phyloP scores from a whole-genome alignment of 345 rosid species.

The Brassica nigra region DNA sequence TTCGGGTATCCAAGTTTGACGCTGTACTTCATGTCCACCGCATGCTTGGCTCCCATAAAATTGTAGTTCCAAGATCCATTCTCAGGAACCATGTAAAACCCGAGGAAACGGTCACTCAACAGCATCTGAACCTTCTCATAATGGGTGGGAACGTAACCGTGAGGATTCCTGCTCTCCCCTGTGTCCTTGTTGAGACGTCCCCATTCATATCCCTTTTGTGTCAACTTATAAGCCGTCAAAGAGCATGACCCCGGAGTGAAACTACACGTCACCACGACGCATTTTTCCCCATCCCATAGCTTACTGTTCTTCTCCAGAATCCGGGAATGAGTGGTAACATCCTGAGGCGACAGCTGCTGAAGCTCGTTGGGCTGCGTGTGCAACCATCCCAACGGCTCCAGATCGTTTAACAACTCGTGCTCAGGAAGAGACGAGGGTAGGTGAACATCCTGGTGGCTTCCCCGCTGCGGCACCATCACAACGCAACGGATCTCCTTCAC shows the following conservation, averaged over 20 bases:
- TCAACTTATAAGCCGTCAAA: slow-evolving; percentile 86
- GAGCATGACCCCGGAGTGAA: slow-evolving; percentile 99
- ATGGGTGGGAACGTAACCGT: slow-evolving; percentile 92
- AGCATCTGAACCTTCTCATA: slow-evolving; percentile 99
- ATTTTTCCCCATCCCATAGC: slow-evolving; percentile 98
- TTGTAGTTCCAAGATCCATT: slow-evolving; percentile 96
- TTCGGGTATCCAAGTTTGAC: slow-evolving; percentile 85
- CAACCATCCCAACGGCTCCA: slow-evolving; percentile 99
- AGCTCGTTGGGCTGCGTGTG: slow-evolving; percentile 99
- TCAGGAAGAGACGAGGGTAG: slow-evolving; percentile 91
- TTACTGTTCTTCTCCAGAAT: slow-evolving; percentile 79
- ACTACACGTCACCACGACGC: slow-evolving; percentile 94
- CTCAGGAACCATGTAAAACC: slow-evolving; percentile 96
- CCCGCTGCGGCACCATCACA: slow-evolving; percentile 91
- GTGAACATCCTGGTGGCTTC: slow-evolving; percentile 78
- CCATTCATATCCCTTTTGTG: slow-evolving; percentile 96
- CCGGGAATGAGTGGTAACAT: slow-evolving; percentile 84
- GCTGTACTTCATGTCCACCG: slow-evolving; percentile 81
- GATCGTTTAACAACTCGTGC: slow-evolving; percentile 83
- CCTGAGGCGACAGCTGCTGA: slow-evolving; percentile 96
- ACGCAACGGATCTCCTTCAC: slow-evolving; percentile 96
- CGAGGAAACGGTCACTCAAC: slow-evolving; percentile 88
- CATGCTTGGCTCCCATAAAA: slow-evolving; percentile 98
- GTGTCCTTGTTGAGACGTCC: slow-evolving; percentile 91
- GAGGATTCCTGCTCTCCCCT: slow-evolving; percentile 73